Conservation (phyloP, 495 filamentous ascomycete genomes). For the Penicillium paxilli region DNA sequence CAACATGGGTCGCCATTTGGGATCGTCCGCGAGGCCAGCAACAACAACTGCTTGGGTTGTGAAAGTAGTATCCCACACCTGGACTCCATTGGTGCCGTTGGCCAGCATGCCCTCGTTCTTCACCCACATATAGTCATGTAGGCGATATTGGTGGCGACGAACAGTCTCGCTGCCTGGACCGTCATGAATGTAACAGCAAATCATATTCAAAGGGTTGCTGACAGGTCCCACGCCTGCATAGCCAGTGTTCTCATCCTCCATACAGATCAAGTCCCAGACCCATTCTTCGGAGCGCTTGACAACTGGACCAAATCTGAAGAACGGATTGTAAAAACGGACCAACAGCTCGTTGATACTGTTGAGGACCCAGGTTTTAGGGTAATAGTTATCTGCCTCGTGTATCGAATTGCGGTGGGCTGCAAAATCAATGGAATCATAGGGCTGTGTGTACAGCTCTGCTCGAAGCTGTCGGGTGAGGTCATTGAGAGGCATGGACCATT, state of each 20-base stretch:
- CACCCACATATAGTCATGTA: slow-evolving; percentile 89
- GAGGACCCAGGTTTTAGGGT: slow-evolving; percentile 84
- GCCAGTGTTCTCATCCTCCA: slow-evolving; percentile 90
- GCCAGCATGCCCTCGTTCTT: slow-evolving; percentile 89
- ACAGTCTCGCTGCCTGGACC: slow-evolving; percentile 78
- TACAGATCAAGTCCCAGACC: slow-evolving; percentile 74
- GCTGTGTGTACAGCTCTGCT: slow-evolving; percentile 80
- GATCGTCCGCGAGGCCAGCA: slow-evolving; percentile 73
- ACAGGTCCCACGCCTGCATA: slow-evolving; percentile 87
- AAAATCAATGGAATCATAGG: slow-evolving; percentile 79
- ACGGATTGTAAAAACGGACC: slow-evolving; percentile 75
- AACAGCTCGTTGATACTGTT: slow-evolving; percentile 73
- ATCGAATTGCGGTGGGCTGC: slow-evolving; percentile 79
- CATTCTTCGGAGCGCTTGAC: slow-evolving; percentile 69
- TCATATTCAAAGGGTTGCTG: slow-evolving; percentile 81
- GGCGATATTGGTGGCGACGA: slow-evolving; percentile 72
- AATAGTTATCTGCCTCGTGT: slow-evolving; percentile 78
- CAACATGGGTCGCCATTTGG: slow-evolving; percentile 81
- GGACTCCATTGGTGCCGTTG: slow-evolving; percentile 96
- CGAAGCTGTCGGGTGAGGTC: slow-evolving; percentile 70
- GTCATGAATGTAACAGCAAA: slow-evolving; percentile 80
- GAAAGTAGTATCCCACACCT: slow-evolving; percentile 95
- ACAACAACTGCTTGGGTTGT: slow-evolving; percentile 78
- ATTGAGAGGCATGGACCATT: slow-evolving; percentile 69
- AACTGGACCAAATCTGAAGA: slow-evolving; percentile 59